Evolutionary conservation across 1,284 basidiomycete species (phyloP).

Genomic region (Neonothopanus nambi): DNA sequence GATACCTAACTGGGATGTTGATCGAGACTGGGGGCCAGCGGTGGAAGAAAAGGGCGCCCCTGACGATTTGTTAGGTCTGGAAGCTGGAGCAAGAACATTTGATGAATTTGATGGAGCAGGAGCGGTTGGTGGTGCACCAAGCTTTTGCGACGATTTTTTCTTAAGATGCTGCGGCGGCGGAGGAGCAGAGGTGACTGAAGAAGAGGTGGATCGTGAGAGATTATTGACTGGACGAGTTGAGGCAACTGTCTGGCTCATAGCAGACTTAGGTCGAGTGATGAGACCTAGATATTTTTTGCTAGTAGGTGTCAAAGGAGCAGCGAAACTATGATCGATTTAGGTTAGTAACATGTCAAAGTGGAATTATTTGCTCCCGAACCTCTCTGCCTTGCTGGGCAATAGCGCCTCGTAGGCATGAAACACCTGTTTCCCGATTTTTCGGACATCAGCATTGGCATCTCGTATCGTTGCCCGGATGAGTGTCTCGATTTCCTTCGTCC

Average conservation of each 20-base stretch:
- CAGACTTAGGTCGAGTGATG: constrained; percentile 22
- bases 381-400: constrained; percentile 65
- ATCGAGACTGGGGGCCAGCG: not conserved
- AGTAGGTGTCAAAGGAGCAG: constrained; percentile 71
- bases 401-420: constrained; percentile 77
- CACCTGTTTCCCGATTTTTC: constrained; percentile 66
- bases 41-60: no score
- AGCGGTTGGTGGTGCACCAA: not conserved
- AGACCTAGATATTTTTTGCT: constrained; percentile 79
- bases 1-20: not conserved
- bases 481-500: constrained; percentile 67
- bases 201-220: constrained; percentile 8
- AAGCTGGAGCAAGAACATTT: not conserved
- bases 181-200: not conserved
- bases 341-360: constrained; percentile 4
- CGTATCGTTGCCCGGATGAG: constrained; percentile 68
- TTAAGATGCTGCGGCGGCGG: not conserved
- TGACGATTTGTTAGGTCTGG: not conserved
- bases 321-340: constrained; percentile 52
- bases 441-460: constrained; percentile 77
- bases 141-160: constrained; percentile 7
- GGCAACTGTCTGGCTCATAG: not conserved
- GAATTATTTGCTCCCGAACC: constrained; percentile 43
- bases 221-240: constrained; percentile 19
- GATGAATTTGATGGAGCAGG: not conserved